These are phyloP conservation scores for Pseudocercospora fuligena DNA, from an alignment of 2,329 filamentous ascomycete species.

Conservation along the genomic window DNA sequence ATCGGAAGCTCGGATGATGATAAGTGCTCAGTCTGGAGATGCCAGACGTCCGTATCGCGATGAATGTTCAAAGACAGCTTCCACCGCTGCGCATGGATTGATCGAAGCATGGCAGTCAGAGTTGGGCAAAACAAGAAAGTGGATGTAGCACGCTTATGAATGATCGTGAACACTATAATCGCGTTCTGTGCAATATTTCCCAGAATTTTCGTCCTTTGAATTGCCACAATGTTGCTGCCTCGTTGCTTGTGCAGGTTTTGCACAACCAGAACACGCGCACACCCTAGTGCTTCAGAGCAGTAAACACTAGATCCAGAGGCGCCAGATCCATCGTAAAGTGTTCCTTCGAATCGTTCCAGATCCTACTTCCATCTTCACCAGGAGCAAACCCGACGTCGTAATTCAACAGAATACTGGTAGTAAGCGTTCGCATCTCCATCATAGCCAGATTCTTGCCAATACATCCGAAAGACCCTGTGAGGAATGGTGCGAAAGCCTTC, in stretches of 20 bases:
- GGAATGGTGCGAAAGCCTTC: not conserved
- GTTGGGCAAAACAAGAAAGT: not conserved
- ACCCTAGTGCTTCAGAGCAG: not conserved
- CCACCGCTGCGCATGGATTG: not conserved
- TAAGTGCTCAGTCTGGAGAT: not conserved
- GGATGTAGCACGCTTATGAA: no score
- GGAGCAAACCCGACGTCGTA: not conserved
- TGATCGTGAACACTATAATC: not conserved
- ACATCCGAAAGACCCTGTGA: not conserved
- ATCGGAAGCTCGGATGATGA: not conserved
- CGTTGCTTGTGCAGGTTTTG: not conserved
- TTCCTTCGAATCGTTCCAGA: not conserved
- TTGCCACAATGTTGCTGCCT: no score
- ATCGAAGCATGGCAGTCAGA: not conserved
- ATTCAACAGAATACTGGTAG: not conserved
- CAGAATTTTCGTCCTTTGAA: no score
- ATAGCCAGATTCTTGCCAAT: not conserved
- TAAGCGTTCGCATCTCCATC: not conserved
- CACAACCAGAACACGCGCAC: no score
- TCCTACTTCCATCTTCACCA: not conserved
- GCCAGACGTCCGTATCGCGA: not conserved
- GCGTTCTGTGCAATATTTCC: no score
- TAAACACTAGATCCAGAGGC: not conserved
- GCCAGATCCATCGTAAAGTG: not conserved
- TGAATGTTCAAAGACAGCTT: not conserved